Evolutionary conservation across 2,329 filamentous ascomycete genomes (phyloP).

Genomic region (Aspergillus sp.): DNA sequence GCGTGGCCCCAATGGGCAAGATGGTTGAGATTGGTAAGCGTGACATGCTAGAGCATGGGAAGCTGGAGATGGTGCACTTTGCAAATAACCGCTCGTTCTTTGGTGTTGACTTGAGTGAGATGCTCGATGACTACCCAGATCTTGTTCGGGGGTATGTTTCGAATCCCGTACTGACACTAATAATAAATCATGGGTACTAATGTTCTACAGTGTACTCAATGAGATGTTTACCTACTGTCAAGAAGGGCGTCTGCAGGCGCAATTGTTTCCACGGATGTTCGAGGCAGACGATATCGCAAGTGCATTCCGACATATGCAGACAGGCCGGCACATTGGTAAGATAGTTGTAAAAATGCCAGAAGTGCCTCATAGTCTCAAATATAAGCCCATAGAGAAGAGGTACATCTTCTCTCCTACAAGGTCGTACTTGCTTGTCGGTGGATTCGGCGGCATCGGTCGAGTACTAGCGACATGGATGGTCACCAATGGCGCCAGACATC

Average conservation of each 20-base stretch:
- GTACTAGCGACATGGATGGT: slow-evolving; percentile 54
- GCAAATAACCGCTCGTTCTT: slow-evolving; percentile 13
- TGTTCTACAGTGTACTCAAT: neutral
- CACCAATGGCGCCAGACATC: slow-evolving; percentile 50
- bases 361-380: neutral
- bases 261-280: neutral
- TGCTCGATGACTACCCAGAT: neutral
- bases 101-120: slow-evolving; percentile 8
- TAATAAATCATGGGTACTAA: neutral
- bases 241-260: neutral
- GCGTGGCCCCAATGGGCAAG: slow-evolving; percentile 28
- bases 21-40: slow-evolving; percentile 35
- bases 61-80: slow-evolving; percentile 21
- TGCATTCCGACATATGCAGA: slow-evolving; percentile 14
- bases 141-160: neutral
- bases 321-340: slow-evolving; percentile 14
- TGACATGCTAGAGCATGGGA: slow-evolving; percentile 29
- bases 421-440: slow-evolving; percentile 59
- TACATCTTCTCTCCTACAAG: slow-evolving; percentile 25
- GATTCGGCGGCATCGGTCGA: slow-evolving; percentile 58
- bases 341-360: slow-evolving; percentile 12
- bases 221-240: slow-evolving; percentile 1
- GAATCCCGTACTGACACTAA: neutral
- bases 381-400: neutral
- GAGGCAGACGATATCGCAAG: neutral